Evolutionary conservation across 75 land plant genomes (phyloP), one percentile per base, ranked within the genome.

Genomic region (Selaginella moellendorffii): DNA sequence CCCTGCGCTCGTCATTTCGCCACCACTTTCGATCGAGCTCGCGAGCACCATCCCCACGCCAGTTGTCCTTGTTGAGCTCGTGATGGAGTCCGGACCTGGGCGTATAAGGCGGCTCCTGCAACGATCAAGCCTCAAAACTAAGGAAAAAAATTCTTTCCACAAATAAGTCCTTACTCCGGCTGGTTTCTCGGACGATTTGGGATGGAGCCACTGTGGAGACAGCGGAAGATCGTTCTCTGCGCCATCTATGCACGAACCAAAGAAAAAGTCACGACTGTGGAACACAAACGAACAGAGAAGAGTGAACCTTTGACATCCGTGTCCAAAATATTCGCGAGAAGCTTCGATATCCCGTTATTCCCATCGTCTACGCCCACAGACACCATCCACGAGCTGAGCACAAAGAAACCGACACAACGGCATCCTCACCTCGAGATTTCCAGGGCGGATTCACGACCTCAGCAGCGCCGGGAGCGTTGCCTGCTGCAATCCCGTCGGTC

Each of bases 141-240:
- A 23, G 2, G 5, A 25, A 23, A 26, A 2, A 62, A 5, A 62
- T 24, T 18, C 14, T 2, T 62, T 62, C 63, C 5, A 10, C 8
- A 62, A 25, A 26, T n/a, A n/a, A n/a, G n/a, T n/a, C n/a, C n/a
- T 29, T 24, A 23, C 22, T 66, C 29, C 54, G 63, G 69, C n/a
- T 78, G 79, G 79, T 46, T 54, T 69, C 52, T 85, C 88, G 56
- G 22, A 54, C 24, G 81, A 63, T 68, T 92, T 92, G 53, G 97
- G 72, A 18, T 81, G 76, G 63, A 92, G 85, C 97, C 97, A 92
- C 73, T 92, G 96, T 23, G 97, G 97, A 53, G 97, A 88, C 61
- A 92, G 96, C 21, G 97, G 97, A 62, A 87, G 73, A 26, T 72
- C 54, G 69, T 65, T 81, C 46, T 87, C 86, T 60, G 80, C 36